These are phyloP conservation scores for Thyridium curvatum DNA, from an alignment of 2,329 filamentous ascomycete genomes.

Conservation along the genomic window DNA sequence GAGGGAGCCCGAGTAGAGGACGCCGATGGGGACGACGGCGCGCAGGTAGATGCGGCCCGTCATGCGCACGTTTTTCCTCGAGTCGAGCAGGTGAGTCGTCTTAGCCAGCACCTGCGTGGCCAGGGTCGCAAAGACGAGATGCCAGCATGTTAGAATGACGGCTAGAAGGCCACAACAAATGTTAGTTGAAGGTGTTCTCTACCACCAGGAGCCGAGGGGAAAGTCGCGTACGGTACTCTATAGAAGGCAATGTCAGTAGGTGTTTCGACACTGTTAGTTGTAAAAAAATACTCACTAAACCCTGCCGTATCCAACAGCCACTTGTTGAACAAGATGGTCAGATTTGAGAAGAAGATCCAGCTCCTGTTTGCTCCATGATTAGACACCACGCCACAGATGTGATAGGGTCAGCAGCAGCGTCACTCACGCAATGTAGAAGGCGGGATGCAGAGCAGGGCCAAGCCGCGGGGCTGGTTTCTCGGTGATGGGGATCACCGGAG, in stretches of 20 bases:
- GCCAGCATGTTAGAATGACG: constrained; percentile 88
- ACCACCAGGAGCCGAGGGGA: too few relatives aligned
- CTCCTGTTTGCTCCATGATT: constrained; percentile 28
- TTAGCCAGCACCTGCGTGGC: constrained; percentile 89
- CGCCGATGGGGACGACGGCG: constrained; percentile 84
- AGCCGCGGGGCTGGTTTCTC: constrained; percentile 19
- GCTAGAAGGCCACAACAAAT: constrained; percentile 14
- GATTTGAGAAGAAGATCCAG: constrained; percentile 82
- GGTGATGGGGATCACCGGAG: constrained; percentile 3
- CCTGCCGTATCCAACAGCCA: constrained; percentile 71
- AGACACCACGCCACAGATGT: too few relatives aligned
- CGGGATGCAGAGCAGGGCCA: constrained; percentile 20
- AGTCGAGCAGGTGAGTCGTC: constrained; percentile 81
- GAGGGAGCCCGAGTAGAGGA: constrained; percentile 88
- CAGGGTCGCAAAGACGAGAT: constrained; percentile 82
- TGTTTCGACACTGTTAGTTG: too few relatives aligned
- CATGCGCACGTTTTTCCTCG: constrained; percentile 92
- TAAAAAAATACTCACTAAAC: constrained; percentile 55
- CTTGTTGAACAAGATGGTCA: constrained; percentile 89
- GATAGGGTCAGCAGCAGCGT: background rate
- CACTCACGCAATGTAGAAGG: constrained; percentile 28
- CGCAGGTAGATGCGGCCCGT: constrained; percentile 84
- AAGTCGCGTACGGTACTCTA: constrained; percentile 5
- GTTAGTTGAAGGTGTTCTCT: too few relatives aligned
- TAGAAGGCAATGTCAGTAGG: too few relatives aligned